Percentiles rank a stretch among this genome's conserved stretches.
These are phyloP conservation scores for Coemansia sp. DNA, from an alignment of 192 early-diverging fungal genomes.

Conservation along the genomic window DNA sequence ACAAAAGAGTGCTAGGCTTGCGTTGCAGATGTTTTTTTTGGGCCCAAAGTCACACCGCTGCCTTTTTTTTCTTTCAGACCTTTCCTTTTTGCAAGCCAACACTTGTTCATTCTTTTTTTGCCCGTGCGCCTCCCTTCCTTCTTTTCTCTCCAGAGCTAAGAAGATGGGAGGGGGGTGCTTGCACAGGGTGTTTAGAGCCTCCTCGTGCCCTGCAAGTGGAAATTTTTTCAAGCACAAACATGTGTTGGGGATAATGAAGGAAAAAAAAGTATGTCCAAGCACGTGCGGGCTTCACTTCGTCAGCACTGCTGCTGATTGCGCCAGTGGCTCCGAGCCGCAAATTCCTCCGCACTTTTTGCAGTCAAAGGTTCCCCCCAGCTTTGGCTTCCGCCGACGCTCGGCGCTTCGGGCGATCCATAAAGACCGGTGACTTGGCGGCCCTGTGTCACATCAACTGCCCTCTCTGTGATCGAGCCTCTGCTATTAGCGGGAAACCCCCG, in stretches of 20 bases:
- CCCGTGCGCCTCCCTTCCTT: background rate
- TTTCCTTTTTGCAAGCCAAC: too few species aligned
- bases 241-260: slow-evolving; percentile 8
- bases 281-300: slow-evolving; percentile 1
- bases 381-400: background rate
- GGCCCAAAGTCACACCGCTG: too few species aligned
- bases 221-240: slow-evolving; percentile 4
- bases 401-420: background rate
- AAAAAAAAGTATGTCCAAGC: background rate
- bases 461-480: too few species aligned
- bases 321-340: background rate
- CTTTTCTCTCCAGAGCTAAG: too few species aligned
- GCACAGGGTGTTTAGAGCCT: background rate
- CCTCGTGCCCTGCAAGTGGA: too few species aligned
- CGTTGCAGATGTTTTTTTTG: too few species aligned
- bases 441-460: too few species aligned
- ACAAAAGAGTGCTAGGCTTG: too few species aligned
- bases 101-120: slow-evolving; percentile 1
- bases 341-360: background rate
- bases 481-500: too few species aligned
- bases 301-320: background rate
- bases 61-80: too few species aligned
- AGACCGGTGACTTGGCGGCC: slow-evolving; percentile 4
- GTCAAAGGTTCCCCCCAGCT: background rate
- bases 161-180: too few species aligned